These are phyloP conservation scores for Colletotrichum falcatum DNA, from an alignment of 2,329 filamentous ascomycete species.

Conservation along the genomic window DNA sequence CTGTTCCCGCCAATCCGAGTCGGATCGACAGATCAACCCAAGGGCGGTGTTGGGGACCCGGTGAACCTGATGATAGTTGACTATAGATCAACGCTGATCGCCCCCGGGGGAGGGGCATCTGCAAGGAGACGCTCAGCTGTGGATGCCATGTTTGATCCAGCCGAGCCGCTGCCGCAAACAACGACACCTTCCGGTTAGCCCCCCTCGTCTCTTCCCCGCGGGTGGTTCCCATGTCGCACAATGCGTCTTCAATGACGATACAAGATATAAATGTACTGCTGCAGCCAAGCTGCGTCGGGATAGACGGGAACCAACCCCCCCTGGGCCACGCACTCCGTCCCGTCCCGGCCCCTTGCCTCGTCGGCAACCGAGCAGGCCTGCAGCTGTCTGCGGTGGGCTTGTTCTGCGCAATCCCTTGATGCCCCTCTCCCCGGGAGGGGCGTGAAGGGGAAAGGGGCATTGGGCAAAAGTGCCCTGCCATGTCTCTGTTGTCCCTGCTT, in stretches of 20 bases:
- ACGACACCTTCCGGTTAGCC: background rate
- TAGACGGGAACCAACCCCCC: no score
- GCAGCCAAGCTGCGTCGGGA: no score
- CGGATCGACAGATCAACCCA: conserved; percentile 3
- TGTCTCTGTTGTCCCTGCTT: conserved; percentile 3
- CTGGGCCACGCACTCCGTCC: no score
- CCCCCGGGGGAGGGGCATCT: background rate
- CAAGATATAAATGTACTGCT: conserved; percentile 17
- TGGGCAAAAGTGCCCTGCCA: background rate
- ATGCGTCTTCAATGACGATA: conserved; percentile 2
- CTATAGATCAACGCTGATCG: conserved; percentile 19
- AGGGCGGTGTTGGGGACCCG: background rate
- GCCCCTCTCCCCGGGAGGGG: background rate
- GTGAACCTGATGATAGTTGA: background rate
- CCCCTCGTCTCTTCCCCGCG: background rate
- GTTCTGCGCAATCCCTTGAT: conserved; percentile 22
- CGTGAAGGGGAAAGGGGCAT: background rate
- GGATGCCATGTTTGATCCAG: conserved; percentile 9
- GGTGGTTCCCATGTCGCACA: conserved; percentile 4
- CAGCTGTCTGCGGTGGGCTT: background rate
- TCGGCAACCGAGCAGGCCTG: conserved; percentile 13
- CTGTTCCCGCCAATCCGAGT: no score
- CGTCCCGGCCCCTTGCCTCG: conserved; percentile 3
- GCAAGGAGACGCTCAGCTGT: conserved; percentile 12
- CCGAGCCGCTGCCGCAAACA: background rate